Conservation (phyloP, 768 basidiomycete genomes). For the Serendipita sp. region DNA sequence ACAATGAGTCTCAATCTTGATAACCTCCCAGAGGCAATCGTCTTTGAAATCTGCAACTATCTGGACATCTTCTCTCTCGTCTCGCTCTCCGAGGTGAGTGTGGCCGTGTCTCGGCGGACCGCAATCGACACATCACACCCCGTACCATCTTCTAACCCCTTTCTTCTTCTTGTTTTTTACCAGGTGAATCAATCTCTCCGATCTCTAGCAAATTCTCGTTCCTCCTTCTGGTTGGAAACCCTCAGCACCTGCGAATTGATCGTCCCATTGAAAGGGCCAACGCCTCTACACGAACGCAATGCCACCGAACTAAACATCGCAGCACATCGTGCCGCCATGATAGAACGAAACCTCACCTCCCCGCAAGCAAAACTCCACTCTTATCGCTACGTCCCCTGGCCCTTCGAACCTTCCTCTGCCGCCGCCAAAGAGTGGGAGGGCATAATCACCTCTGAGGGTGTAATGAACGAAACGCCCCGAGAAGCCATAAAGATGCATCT, state of each 20-base stretch:
- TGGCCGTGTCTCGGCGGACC: no score
- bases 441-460: neutral
- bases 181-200: neutral
- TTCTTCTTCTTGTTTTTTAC: no score
- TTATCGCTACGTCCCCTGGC: neutral
- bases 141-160: neutral
- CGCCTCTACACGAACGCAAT: neutral
- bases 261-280: neutral
- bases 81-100: neutral
- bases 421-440: no score
- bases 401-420: neutral
- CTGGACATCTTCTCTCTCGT: neutral
- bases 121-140: neutral
- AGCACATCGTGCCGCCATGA: neutral
- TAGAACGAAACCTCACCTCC: neutral
- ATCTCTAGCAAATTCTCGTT: neutral
- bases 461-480: neutral
- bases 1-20: neutral
- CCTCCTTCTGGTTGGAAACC: neutral
- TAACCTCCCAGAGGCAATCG: neutral
- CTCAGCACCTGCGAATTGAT: neutral
- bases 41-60: slow-evolving; percentile 4
- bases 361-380: neutral
- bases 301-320: neutral
- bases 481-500: neutral